These are phyloP conservation scores for Spirogloea muscicola DNA, from an alignment of 139 green algal genomes.

Conservation along the genomic window DNA sequence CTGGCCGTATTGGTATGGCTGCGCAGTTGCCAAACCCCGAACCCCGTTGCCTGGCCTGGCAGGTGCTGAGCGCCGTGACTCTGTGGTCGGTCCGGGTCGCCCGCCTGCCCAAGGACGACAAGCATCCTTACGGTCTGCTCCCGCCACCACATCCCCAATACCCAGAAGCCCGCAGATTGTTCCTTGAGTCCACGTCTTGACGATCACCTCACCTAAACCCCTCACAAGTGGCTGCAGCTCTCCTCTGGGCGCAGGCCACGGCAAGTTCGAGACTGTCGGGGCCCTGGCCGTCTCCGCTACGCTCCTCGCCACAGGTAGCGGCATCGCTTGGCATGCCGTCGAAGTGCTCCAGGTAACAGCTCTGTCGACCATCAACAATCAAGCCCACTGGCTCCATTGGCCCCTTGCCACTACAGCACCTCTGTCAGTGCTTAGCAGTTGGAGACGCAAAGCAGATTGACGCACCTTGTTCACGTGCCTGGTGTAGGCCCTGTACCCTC, in stretches of 20 bases:
- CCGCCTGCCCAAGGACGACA: conserved; percentile 24
- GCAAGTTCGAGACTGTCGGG: conserved; percentile 46
- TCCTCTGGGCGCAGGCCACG: conserved; percentile 34
- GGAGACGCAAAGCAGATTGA: too few relatives aligned
- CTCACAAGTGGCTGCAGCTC: background rate
- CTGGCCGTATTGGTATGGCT: too few relatives aligned
- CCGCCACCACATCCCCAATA: too few relatives aligned
- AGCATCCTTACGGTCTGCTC: conserved; percentile 36
- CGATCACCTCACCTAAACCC: too few relatives aligned
- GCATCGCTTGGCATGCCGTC: conserved; percentile 44
- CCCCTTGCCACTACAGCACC: background rate
- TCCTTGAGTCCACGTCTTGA: too few relatives aligned
- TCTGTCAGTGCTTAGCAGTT: conserved; percentile 3
- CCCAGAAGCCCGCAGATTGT: too few relatives aligned
- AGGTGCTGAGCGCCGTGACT: conserved; percentile 35
- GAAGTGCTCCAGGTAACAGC: conserved; percentile 35
- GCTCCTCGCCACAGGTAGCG: conserved; percentile 36
- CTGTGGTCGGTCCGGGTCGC: conserved; percentile 40
- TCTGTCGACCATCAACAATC: background rate
- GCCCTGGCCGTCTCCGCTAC: conserved; percentile 30
- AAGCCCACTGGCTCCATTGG: background rate
- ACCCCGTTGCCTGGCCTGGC: too few relatives aligned
- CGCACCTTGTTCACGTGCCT: too few relatives aligned
- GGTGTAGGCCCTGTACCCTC: too few relatives aligned
- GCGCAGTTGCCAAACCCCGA: too few relatives aligned